Evolutionary conservation across 768 basidiomycete species (phyloP).

Genomic region (Trametes villosa): DNA sequence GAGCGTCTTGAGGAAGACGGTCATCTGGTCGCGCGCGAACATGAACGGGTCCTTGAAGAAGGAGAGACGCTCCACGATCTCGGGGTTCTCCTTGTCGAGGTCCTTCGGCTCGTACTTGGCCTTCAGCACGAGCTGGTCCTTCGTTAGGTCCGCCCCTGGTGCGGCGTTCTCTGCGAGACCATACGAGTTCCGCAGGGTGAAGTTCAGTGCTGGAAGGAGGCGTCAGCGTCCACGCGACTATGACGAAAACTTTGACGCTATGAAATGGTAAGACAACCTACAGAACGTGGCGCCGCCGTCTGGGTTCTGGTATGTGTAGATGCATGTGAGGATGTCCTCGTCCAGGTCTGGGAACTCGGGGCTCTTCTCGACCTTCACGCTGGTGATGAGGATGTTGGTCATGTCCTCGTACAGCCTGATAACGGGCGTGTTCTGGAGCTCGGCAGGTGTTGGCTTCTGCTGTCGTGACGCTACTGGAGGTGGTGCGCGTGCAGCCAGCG

Average conservation of each 20-base stretch:
- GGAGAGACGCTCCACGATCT: conserved; percentile 60
- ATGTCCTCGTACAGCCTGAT: conserved; percentile 85
- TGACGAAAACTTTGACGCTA: no score
- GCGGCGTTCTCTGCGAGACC: conserved; percentile 2
- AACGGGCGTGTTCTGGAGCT: conserved; percentile 62
- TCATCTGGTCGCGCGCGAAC: conserved; percentile 68
- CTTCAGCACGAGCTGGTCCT: conserved; percentile 47
- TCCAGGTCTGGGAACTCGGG: conserved; percentile 51
- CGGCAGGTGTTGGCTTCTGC: conserved; percentile 44
- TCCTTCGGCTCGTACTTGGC: conserved; percentile 67
- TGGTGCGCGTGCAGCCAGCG: conserved; percentile 46
- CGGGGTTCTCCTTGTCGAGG: conserved; percentile 61
- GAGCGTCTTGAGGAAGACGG: conserved; percentile 67
- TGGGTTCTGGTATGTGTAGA: conserved; percentile 52
- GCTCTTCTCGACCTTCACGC: conserved; percentile 54
- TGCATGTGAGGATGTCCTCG: conserved; percentile 66
- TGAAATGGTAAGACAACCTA: background rate
- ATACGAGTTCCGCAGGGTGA: conserved; percentile 38
- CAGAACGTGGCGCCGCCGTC: conserved; percentile 11
- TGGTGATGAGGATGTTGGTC: conserved; percentile 75
- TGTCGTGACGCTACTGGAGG: conserved; percentile 43
- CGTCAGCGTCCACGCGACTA: background rate
- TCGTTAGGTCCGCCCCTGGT: background rate
- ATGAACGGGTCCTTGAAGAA: conserved; percentile 70
- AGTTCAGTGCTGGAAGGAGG: conserved; percentile 57